phyloP scores from a whole-genome alignment of 306 rosid genomes.

The Prunus mume region DNA sequence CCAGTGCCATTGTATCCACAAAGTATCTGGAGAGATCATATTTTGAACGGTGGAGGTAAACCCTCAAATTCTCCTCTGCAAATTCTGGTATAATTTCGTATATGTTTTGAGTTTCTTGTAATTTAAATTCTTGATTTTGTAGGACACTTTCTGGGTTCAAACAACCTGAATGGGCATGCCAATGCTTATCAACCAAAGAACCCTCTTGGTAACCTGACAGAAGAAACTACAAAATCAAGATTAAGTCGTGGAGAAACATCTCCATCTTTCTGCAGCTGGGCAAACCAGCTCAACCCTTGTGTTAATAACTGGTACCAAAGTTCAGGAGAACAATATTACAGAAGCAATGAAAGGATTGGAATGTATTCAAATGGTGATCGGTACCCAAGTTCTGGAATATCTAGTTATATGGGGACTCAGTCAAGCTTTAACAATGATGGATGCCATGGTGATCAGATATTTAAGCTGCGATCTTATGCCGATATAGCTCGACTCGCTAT shows the following conservation, averaged over 20 bases:
- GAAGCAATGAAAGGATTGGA: not conserved
- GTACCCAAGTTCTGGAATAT: not conserved
- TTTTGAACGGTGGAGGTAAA: not conserved
- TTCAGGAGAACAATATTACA: not conserved
- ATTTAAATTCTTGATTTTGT: conserved; percentile 1
- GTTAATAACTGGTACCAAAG: not conserved
- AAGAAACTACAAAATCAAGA: not conserved
- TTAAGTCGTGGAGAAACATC: not conserved
- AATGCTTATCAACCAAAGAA: not conserved
- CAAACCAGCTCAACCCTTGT: not conserved
- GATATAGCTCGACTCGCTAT: not conserved
- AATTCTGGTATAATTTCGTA: not conserved
- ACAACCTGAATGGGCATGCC: not conserved
- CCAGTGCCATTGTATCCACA: conserved; percentile 9
- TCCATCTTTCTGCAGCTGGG: not conserved
- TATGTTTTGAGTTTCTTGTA: not conserved
- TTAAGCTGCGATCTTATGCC: not conserved
- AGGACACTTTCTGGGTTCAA: conserved; percentile 1
- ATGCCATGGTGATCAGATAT: not conserved
- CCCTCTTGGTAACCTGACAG: not conserved
- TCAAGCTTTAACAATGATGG: not conserved
- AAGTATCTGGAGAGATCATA: conserved; percentile 1
- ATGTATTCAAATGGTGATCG: not conserved
- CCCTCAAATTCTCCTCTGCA: not conserved
- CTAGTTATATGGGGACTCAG: not conserved